phyloP scores from a whole-genome alignment of 1,284 basidiomycete genomes.

The Butyriboletus regius region DNA sequence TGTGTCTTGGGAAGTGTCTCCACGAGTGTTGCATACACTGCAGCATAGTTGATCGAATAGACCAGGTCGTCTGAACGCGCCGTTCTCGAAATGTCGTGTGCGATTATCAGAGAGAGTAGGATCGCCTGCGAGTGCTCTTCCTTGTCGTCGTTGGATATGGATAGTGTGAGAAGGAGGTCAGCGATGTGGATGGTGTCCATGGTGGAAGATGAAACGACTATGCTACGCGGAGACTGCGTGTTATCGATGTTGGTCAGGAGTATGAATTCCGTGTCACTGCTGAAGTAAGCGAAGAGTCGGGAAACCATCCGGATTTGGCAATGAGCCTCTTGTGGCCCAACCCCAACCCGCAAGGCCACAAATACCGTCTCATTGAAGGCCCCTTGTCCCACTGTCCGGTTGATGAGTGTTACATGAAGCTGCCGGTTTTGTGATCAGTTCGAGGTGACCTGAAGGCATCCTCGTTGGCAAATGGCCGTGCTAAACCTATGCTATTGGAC shows the following conservation, averaged over 20 bases:
- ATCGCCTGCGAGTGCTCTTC: conserved; percentile 47
- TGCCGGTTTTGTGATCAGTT: conserved; percentile 8
- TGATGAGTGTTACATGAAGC: conserved; percentile 8
- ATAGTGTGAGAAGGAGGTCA: neutral
- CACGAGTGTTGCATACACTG: conserved; percentile 36
- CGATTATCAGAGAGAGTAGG: conserved; percentile 34
- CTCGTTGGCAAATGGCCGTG: conserved; percentile 26
- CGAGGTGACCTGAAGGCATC: conserved; percentile 23
- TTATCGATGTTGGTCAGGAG: too few relatives aligned
- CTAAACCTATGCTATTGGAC: conserved; percentile 19
- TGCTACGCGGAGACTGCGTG: neutral
- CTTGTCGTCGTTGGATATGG: conserved; percentile 33
- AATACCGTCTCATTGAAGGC: neutral
- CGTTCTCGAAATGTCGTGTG: conserved; percentile 48
- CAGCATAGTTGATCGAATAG: conserved; percentile 56
- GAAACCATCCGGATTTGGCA: neutral
- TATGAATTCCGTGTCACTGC: neutral
- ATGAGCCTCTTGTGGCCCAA: neutral
- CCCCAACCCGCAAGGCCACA: neutral
- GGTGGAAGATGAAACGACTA: neutral
- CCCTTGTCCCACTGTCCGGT: neutral
- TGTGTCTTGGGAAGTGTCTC: conserved; percentile 8
- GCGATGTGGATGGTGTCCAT: conserved; percentile 28
- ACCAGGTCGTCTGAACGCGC: conserved; percentile 53
- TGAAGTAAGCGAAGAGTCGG: neutral